Base-by-base conservation (phyloP, 768 basidiomycete species). In the Lentinus brumalis region DNA sequence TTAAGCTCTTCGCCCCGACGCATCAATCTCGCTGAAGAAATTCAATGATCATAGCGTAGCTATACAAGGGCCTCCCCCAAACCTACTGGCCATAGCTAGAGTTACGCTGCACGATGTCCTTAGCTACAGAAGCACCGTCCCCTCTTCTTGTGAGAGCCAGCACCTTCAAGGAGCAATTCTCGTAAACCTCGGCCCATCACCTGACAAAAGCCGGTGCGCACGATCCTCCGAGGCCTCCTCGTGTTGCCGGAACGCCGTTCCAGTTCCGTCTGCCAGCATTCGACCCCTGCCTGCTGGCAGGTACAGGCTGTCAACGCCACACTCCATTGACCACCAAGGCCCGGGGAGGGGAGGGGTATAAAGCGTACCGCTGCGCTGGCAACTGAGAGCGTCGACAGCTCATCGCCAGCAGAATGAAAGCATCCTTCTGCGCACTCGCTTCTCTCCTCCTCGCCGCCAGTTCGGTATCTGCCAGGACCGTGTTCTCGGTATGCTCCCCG, bases 401-500 rank as follows among this genome's bases (percentile, higher is more conserved):
- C 46, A 18, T 7, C 21, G 29, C 21, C 18, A 18, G n/a, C 46
- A 49, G 14, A 49, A 70, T 65, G 67, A 66, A 68, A 57, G 50
- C 61, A 6, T 44, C 65, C 4, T 60, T 57, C 54, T 14, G 50
- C 5, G 41, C 55, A 26, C 59, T 65, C 45, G 65, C 51, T 16
- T 50, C 65, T n/a, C 51, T 68, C 16, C 67, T 60, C 39, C 32
- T 61, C 12, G 53, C 66, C 12, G 62, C 50, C 61, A 51, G 57
- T 31, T 66, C 66, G 7, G 66, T 61, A 10, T 59, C 61, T 18
- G 71, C 69, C 16, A 66, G 67, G 47, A 71, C 71, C 18, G 73
- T 73, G 35, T 71, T 73, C 53, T 70, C 69, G 58, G 70, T 70
- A 55, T 12, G 64, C 42, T 6, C 31, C 44, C 8, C 4, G 16